Evolutionary conservation across 1,284 basidiomycete genomes (phyloP).

Genomic region (Puccinia triticina): DNA sequence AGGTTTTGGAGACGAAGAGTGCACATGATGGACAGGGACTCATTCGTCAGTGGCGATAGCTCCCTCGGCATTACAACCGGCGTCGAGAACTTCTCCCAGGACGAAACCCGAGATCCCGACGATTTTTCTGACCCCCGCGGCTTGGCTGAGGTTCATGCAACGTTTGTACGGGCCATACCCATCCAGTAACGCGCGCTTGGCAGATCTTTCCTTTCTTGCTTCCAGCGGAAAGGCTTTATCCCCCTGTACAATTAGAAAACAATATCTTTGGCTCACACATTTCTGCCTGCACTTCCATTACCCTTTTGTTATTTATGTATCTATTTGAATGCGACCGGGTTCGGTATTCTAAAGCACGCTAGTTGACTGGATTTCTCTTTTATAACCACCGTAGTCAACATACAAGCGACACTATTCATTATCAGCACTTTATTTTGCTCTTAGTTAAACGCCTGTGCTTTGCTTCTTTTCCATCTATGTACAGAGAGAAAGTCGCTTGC

Average conservation of each 20-base stretch:
- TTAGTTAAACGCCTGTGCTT: not conserved
- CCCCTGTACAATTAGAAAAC: conserved; percentile 5
- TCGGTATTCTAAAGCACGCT: conserved; percentile 21
- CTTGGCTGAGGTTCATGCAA: not conserved
- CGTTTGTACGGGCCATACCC: not conserved
- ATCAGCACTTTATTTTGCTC: not conserved
- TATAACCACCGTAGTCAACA: not conserved
- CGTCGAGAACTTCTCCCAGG: not conserved
- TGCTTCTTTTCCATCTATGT: not conserved
- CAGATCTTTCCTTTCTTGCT: not conserved
- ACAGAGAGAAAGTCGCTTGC: not conserved
- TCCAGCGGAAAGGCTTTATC: not conserved
- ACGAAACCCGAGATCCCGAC: not conserved
- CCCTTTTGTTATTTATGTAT: not conserved
- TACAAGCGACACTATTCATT: not conserved
- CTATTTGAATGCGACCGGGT: not conserved
- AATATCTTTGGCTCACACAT: not conserved
- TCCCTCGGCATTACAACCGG: not conserved
- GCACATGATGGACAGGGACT: not conserved
- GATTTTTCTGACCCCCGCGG: not conserved
- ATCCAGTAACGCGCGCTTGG: not conserved
- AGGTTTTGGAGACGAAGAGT: conserved; percentile 23
- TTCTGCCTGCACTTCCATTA: not conserved
- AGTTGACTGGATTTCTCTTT: not conserved
- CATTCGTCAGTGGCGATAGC: not conserved